phyloP scores from a whole-genome alignment of 306 rosid genomes.

The Corylus heterophylla region DNA sequence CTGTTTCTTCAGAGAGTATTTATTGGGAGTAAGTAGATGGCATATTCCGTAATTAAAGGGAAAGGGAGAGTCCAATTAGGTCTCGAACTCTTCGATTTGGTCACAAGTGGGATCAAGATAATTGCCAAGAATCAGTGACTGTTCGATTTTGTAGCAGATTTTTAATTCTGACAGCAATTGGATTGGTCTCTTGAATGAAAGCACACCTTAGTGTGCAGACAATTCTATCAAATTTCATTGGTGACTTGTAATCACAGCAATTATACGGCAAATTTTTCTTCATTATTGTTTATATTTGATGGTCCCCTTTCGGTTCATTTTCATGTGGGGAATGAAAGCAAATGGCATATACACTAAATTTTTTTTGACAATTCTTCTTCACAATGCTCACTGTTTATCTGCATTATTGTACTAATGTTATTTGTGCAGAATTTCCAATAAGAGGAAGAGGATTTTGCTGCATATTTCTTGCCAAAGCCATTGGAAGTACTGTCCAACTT shows the following conservation, averaged over 20 bases:
- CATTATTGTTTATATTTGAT: not conserved
- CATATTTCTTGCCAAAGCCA: not conserved
- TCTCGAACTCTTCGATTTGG: conserved; percentile 40
- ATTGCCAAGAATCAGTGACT: conserved; percentile 24
- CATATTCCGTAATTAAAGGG: conserved; percentile 47
- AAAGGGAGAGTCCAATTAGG: conserved; percentile 36
- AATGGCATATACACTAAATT: no score
- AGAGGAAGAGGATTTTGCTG: not conserved
- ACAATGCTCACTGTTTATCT: not conserved
- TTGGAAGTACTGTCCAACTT: not conserved
- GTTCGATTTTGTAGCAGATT: conserved; percentile 24
- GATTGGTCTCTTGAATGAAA: not conserved
- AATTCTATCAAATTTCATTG: not conserved
- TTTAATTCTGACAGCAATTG: not conserved
- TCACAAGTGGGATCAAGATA: conserved; percentile 30
- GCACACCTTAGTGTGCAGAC: not conserved
- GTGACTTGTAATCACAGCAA: not conserved
- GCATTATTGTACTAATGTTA: not conserved
- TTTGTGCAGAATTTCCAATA: no score
- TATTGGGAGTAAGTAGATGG: conserved; percentile 34
- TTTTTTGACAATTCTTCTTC: not conserved
- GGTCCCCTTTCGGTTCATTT: not conserved
- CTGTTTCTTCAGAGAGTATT: conserved; percentile 27
- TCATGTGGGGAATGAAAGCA: no score
- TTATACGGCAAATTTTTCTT: not conserved